Evolutionary conservation across 768 basidiomycete species (phyloP), one percentile per base, ranked within the genome.

Genomic region (Boletus reticuloceps): DNA sequence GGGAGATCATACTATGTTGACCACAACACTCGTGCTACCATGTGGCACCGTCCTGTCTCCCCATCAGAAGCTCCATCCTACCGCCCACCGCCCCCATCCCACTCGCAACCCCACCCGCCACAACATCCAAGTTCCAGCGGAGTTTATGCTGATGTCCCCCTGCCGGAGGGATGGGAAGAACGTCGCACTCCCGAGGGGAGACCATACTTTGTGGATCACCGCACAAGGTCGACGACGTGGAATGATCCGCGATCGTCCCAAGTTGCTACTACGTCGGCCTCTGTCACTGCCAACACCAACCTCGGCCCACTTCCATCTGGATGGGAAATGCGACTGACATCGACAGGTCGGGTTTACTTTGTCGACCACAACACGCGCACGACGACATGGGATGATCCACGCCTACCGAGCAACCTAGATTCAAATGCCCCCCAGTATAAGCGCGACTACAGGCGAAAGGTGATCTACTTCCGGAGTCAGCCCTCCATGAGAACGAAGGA

Each of bases 371-470:
- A 88, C 59, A 89, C 87, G 38, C 81, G 88, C 50, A 92, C 92
- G 17, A 95, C 94, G 16, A 84, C 90, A 7, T 95, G 93, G 94
- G 94, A 95, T 66, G 94, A 96, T 69, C 94, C 93, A 19, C 83
- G 94, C 48, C 71, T 94, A 50, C 93, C 94, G 0, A 86, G 83
- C 1, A 82, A 86, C 57, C 76, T 94, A 46, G 91, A 94, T 65
- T 85, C 89, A 60, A 91, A 85, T 72, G 91, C 91, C 4, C 94
- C 93, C n/a, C 92, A 95, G 72, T 95, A 94, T 74, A 94, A 95
- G 73, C 86, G 91, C 58, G 93, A 96, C 73, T 96, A 95, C 69
- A 77, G 93, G 59, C 79, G 91, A 53, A 96, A 95, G 72, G 84
- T 95, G 42, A 86, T 95, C 47, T 95, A 95, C 75, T 94, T 96